Percentiles rank a stretch among this genome's conserved stretches.
These are phyloP conservation scores for Pseudogymnoascus sp. DNA, from an alignment of 2,329 filamentous ascomycete genomes.

Conservation along the genomic window DNA sequence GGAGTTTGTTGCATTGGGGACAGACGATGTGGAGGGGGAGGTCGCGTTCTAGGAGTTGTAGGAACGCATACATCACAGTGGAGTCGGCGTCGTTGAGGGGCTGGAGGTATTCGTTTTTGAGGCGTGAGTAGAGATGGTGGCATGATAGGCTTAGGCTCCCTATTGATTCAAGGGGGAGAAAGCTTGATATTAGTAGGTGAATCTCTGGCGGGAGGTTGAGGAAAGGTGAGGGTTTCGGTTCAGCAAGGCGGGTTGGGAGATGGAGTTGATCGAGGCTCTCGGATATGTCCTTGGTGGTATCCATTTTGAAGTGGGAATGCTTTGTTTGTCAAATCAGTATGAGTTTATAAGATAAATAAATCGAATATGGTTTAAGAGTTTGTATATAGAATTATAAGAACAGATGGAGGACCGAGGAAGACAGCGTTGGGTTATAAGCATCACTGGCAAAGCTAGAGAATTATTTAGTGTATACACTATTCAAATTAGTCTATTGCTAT, in stretches of 20 bases:
- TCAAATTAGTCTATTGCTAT: background rate
- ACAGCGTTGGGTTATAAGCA: background rate
- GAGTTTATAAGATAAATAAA: background rate
- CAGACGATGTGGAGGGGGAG: slow-evolving; percentile 12
- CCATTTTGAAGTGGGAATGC: background rate
- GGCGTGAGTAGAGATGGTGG: slow-evolving; percentile 1
- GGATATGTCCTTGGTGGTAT: background rate
- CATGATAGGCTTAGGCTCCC: slow-evolving; percentile 11
- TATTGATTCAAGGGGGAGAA: slow-evolving; percentile 11
- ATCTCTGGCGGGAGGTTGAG: slow-evolving; percentile 14
- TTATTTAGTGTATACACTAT: background rate
- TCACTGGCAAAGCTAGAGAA: background rate
- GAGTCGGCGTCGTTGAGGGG: slow-evolving; percentile 12
- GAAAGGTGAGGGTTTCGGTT: slow-evolving; percentile 6
- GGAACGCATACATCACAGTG: slow-evolving; percentile 8
- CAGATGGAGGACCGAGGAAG: background rate
- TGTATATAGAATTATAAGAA: background rate
- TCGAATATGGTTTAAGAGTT: too few species aligned
- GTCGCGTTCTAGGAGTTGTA: slow-evolving; percentile 13
- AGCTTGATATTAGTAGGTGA: slow-evolving; percentile 12
- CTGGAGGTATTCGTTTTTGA: slow-evolving; percentile 8
- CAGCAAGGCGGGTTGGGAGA: background rate
- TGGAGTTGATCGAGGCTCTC: background rate
- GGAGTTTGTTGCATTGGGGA: slow-evolving; percentile 13
- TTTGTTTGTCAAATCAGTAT: background rate